Evolutionary conservation across 257 asterid genomes (phyloP).

Genomic region (Fraxinus quadrangulata): DNA sequence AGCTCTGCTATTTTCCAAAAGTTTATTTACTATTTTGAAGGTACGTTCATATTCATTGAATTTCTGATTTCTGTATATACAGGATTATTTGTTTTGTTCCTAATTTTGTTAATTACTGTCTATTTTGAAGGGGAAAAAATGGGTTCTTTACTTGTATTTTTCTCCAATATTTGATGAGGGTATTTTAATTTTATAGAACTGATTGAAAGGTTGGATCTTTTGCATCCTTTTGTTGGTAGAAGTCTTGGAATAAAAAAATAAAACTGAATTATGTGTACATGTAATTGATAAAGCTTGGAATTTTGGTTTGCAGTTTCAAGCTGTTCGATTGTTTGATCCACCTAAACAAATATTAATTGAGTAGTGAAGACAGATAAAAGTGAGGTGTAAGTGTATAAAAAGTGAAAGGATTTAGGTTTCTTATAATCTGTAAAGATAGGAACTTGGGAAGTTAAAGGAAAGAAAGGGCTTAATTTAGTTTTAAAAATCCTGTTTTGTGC

Average conservation of each 20-base stretch:
- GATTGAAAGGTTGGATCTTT: neutral
- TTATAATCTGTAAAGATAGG: neutral
- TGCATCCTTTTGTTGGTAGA: neutral
- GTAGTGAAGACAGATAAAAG: neutral
- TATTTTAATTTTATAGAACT: neutral
- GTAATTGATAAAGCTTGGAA: constrained; percentile 5
- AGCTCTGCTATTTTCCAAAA: constrained; percentile 20
- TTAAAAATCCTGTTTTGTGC: constrained; percentile 5
- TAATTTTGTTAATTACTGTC: constrained; percentile 8
- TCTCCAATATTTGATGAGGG: constrained; percentile 14
- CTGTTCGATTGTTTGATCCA: neutral
- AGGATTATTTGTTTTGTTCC: constrained; percentile 26
- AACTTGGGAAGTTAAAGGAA: neutral
- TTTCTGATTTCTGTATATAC: neutral
- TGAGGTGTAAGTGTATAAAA: neutral
- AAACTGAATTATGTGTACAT: constrained; percentile 6
- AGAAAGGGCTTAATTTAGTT: neutral
- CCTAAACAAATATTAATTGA: neutral
- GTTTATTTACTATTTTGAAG: constrained; percentile 26
- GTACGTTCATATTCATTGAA: constrained; percentile 24
- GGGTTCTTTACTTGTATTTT: constrained; percentile 9
- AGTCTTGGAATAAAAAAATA: neutral
- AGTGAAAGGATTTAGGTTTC: neutral
- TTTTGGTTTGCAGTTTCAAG: neutral
- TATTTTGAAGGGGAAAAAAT: neutral